Evolutionary conservation across 805 yeast genomes (phyloP).

Genomic region (Tetrapisispora taiwanensis): DNA sequence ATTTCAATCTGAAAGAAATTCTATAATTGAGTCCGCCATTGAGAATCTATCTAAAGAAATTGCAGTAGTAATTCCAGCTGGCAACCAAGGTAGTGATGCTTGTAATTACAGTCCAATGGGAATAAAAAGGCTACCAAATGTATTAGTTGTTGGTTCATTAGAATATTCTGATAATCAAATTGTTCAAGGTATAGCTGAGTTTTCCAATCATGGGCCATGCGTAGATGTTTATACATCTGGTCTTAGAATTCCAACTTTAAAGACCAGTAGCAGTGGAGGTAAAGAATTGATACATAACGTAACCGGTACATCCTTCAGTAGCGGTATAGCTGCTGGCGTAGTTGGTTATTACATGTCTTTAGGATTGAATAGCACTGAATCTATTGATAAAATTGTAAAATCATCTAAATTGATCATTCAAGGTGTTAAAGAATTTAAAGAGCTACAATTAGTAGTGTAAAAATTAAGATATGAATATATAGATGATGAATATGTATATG

Average conservation of each 20-base stretch:
- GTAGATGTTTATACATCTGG: slow-evolving; percentile 85
- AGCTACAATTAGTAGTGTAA: neutral
- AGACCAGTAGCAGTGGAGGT: slow-evolving; percentile 11
- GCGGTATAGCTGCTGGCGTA: slow-evolving; percentile 38
- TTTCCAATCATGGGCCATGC: slow-evolving; percentile 91
- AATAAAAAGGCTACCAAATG: slow-evolving; percentile 39
- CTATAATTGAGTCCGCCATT: slow-evolving; percentile 63
- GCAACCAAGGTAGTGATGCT: slow-evolving; percentile 69
- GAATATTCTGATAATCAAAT: slow-evolving; percentile 31
- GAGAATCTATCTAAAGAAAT: slow-evolving; percentile 60
- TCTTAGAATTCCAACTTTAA: slow-evolving; percentile 48
- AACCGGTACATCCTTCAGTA: slow-evolving; percentile 61
- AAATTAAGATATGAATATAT: no score
- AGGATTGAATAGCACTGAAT: slow-evolving; percentile 30
- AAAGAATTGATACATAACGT: slow-evolving; percentile 30
- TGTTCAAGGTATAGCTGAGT: slow-evolving; percentile 50
- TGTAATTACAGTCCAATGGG: slow-evolving; percentile 84
- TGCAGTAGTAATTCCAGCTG: slow-evolving; percentile 74
- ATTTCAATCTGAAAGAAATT: slow-evolving; percentile 37
- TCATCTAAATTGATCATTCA: neutral
- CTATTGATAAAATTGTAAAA: slow-evolving; percentile 19
- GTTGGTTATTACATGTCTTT: slow-evolving; percentile 36
- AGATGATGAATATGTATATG: no score
- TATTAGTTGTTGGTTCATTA: slow-evolving; percentile 77
- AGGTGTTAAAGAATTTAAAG: neutral